Base-by-base conservation (phyloP, 331 rosid genomes). In the Ulmus americana region DNA sequence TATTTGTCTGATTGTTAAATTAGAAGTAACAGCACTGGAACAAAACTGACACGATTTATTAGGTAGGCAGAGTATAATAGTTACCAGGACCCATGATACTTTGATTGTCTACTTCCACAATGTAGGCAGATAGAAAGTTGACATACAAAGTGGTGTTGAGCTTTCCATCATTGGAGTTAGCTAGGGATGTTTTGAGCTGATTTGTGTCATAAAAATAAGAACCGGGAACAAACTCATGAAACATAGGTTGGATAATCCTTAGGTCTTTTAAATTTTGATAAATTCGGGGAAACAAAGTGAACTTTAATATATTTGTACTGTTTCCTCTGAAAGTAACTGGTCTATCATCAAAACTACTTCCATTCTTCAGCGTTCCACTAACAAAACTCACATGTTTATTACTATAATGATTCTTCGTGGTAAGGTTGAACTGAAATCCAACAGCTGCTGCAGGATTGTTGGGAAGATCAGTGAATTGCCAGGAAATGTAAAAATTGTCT, bases 201-300 rank as follows among this genome's bases (percentile, higher is more conserved):
- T 42, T 82, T 51, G 82, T 50, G 70, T 90, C 88, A 16, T 15
- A 79, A 69, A 68, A 85, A 66, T 68, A 73, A 39, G 99, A 94
- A 67, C 99, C 99, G 0, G 99, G 88, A 46, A 90, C 81, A 80
- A 94, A 94, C 83, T 90, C 97, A 53, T 85, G 97, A 74, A 82
- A 94, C 61, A 94, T 65, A 76, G 99, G 99, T 71, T 94, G 97
- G 72, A 94, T 77, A 70, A 90, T 88, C 85, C 82, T 87, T 44
- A 90, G 79, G 74, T 79, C 84, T 45, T 82, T 90, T 59, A 87
- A 70, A 63, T 79, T 82, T 48, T 3, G 84, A 80, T 87, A 90
- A 70, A 94, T 76, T 69, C 68, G 82, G 4, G 99, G 99, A 74
- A 94, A 94, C 50, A 94, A 74, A 70, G 77, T 90, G 77, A 94